A percentile compares a stretch with the other conserved stretches of the same genome.
Evolutionary conservation across 2,329 filamentous ascomycete species (phyloP).

Genomic region (Exophiala viscosa): DNA sequence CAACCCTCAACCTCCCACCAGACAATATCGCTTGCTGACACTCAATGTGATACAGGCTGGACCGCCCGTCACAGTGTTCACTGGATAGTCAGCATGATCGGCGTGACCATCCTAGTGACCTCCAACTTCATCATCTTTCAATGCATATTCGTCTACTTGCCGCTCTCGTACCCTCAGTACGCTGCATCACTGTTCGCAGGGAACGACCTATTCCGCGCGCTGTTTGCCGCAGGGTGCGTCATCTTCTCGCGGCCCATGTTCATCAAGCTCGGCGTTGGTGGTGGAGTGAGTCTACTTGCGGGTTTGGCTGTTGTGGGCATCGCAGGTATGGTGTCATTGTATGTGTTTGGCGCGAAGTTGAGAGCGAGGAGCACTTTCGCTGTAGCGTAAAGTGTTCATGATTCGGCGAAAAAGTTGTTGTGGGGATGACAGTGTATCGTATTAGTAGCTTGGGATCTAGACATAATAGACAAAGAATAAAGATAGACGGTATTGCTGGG

Average conservation of each 20-base stretch:
- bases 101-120: slow-evolving; percentile 38
- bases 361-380: slow-evolving; percentile 59
- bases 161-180: slow-evolving; percentile 24
- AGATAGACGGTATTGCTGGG: too few relatives aligned
- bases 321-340: slow-evolving; percentile 58
- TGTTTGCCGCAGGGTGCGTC: slow-evolving; percentile 34
- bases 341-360: slow-evolving; percentile 53
- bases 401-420: too few relatives aligned
- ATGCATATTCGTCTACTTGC: slow-evolving; percentile 25
- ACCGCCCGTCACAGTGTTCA: slow-evolving; percentile 30
- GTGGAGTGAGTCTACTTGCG: slow-evolving; percentile 33
- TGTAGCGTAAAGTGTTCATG: slow-evolving; percentile 4
- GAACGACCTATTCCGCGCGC: slow-evolving; percentile 29
- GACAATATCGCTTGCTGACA: background rate
- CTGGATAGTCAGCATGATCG: slow-evolving; percentile 39
- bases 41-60: slow-evolving; percentile 14
- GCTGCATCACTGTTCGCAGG: slow-evolving; percentile 25
- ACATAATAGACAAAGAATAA: too few relatives aligned
- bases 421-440: too few relatives aligned
- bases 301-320: slow-evolving; percentile 38
- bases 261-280: slow-evolving; percentile 32
- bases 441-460: too few relatives aligned
- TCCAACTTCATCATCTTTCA: slow-evolving; percentile 22
- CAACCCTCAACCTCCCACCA: slow-evolving; percentile 30
- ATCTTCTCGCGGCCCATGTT: slow-evolving; percentile 35